phyloP scores from a whole-genome alignment of 2,329 filamentous ascomycete genomes.

The Colletotrichum lentis region DNA sequence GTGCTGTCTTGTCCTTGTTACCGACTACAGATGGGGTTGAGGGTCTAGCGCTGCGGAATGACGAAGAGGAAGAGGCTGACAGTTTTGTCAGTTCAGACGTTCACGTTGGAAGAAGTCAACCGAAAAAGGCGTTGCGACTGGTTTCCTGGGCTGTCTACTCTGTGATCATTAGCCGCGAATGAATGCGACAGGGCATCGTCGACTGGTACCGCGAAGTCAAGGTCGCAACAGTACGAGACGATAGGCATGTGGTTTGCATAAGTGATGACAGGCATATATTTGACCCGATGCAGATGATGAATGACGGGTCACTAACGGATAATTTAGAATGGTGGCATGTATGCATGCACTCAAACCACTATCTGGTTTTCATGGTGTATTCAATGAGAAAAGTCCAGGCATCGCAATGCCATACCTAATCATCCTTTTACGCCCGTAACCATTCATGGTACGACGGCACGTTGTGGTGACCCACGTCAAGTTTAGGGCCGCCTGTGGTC shows the following conservation, averaged over 20 bases:
- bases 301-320: no score
- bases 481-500: neutral
- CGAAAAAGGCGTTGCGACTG: neutral
- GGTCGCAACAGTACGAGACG: no score
- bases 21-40: no score
- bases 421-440: slow-evolving; percentile 26
- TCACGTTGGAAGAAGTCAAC: neutral
- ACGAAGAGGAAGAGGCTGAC: neutral
- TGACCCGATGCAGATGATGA: neutral
- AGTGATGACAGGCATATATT: neutral
- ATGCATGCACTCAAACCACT: neutral
- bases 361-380: neutral
- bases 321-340: neutral
- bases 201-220: no score
- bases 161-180: neutral
- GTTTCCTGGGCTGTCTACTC: neutral
- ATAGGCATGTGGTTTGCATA: no score
- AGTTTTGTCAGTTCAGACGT: neutral
- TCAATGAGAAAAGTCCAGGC: neutral
- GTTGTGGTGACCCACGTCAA: neutral
- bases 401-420: slow-evolving; percentile 1
- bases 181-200: neutral
- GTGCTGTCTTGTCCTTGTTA: no score
- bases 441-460: slow-evolving; percentile 24
- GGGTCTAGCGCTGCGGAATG: no score